Conservation (phyloP, 2,329 filamentous ascomycete species). For the Ophiostoma populinum region DNA sequence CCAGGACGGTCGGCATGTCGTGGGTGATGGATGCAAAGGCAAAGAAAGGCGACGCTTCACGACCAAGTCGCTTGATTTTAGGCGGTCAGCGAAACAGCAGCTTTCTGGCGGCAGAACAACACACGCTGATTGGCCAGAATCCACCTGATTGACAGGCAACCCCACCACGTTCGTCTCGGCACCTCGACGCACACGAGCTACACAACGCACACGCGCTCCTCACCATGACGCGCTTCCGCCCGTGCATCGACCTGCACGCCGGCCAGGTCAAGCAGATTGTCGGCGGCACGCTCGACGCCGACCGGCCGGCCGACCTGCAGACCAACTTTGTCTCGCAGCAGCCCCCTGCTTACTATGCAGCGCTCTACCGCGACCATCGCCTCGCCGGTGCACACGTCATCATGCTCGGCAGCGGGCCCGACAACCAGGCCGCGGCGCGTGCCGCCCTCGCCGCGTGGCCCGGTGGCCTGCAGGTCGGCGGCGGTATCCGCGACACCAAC, state of each 20-base stretch:
- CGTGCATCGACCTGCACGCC: slow-evolving; percentile 95
- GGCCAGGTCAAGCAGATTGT: slow-evolving; percentile 98
- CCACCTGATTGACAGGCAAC: too few relatives aligned
- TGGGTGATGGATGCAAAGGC: background rate
- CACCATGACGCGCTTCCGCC: slow-evolving; percentile 71
- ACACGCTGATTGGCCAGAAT: too few relatives aligned
- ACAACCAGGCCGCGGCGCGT: slow-evolving; percentile 63
- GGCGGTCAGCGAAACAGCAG: too few relatives aligned
- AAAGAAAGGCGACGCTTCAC: background rate
- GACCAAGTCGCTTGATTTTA: too few relatives aligned
- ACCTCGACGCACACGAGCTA: too few relatives aligned
- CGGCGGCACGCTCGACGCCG: slow-evolving; percentile 69
- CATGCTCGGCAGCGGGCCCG: slow-evolving; percentile 61
- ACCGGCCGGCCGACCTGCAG: slow-evolving; percentile 44
- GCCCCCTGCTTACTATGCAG: slow-evolving; percentile 64
- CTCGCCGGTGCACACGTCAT: slow-evolving; percentile 82
- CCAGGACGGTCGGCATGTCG: slow-evolving; percentile 26
- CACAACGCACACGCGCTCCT: background rate
- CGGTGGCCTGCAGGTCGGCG: slow-evolving; percentile 68
- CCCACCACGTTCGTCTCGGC: too few relatives aligned
- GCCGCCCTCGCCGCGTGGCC: slow-evolving; percentile 70
- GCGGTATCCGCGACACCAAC: slow-evolving; percentile 80
- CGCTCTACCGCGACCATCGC: slow-evolving; percentile 58
- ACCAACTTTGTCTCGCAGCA: slow-evolving; percentile 87
- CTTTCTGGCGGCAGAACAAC: too few relatives aligned